phyloP scores from a whole-genome alignment of 2,329 filamentous ascomycete genomes.

The Cytospora piceae region DNA sequence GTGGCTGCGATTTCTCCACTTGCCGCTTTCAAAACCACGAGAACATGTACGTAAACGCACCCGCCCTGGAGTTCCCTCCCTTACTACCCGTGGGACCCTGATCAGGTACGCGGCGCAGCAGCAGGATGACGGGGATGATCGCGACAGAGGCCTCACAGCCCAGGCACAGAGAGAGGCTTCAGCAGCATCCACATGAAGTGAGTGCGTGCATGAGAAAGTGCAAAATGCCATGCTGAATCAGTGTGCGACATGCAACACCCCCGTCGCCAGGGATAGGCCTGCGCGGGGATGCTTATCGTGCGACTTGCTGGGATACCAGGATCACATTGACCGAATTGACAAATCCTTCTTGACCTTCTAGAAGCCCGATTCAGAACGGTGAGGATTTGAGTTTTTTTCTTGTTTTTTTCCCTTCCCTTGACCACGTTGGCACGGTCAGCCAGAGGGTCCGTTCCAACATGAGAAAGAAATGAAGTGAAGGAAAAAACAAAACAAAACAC shows the following conservation, averaged over 20 bases:
- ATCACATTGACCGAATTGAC: neutral
- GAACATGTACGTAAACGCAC: neutral
- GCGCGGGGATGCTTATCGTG: slow-evolving; percentile 11
- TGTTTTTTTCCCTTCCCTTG: neutral
- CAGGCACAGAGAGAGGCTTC: no score
- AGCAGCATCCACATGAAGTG: slow-evolving; percentile 1
- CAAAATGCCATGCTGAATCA: neutral
- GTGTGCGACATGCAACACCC: neutral
- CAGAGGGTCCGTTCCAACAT: neutral
- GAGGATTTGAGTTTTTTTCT: neutral
- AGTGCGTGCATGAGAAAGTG: neutral
- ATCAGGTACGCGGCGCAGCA: no score
- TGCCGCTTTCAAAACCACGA: neutral
- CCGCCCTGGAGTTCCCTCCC: neutral
- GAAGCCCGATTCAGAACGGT: slow-evolving; percentile 13
- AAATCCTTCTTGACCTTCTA: slow-evolving; percentile 7
- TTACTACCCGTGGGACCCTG: neutral
- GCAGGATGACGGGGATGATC: neutral
- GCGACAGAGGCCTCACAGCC: neutral
- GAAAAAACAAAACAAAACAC: neutral
- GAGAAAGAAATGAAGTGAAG: neutral
- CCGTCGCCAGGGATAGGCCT: slow-evolving; percentile 22
- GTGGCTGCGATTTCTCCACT: neutral
- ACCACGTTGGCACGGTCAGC: slow-evolving; percentile 1
- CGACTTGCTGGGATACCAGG: neutral